Evolutionary conservation across 176 grass and related monocot species (phyloP).

Genomic region (Musa troglodytarum): DNA sequence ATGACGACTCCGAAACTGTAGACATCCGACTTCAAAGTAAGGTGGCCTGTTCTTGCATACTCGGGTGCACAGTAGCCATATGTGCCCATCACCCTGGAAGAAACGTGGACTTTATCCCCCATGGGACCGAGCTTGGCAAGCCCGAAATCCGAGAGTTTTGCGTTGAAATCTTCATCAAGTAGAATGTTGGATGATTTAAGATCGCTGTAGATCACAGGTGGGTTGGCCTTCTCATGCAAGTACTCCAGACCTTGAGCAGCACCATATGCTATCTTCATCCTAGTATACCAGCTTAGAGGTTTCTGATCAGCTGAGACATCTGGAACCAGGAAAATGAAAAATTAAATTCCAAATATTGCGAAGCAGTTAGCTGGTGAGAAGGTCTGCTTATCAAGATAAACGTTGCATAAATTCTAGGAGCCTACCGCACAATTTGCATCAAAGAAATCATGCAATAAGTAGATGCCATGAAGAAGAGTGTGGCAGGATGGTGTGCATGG

Average conservation of each 20-base stretch:
- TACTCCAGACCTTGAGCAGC: slow-evolving; percentile 1
- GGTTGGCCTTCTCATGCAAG: slow-evolving; percentile 5
- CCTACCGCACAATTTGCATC: too few relatives aligned
- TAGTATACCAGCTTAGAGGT: not conserved
- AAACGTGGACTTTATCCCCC: slow-evolving; percentile 4
- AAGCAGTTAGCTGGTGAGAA: too few relatives aligned
- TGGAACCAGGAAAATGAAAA: not conserved
- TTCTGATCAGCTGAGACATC: not conserved
- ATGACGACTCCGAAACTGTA: slow-evolving; percentile 2
- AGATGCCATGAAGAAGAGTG: not conserved
- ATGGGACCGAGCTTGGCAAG: not conserved
- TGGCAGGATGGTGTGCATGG: not conserved
- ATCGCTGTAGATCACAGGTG: not conserved
- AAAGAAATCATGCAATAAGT: too few relatives aligned
- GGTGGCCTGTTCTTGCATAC: not conserved
- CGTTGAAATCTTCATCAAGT: not conserved
- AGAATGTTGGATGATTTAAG: slow-evolving; percentile 1
- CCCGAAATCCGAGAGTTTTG: slow-evolving; percentile 2
- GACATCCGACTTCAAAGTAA: not conserved
- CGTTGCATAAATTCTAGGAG: too few relatives aligned
- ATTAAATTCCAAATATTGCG: too few relatives aligned
- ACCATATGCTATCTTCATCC: slow-evolving; percentile 6
- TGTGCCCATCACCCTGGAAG: slow-evolving; percentile 8
- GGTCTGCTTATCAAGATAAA: too few relatives aligned
- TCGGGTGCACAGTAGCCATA: not conserved